Evolutionary conservation across 2,329 filamentous ascomycete species (phyloP).

Genomic region (Ascochyta pisi): DNA sequence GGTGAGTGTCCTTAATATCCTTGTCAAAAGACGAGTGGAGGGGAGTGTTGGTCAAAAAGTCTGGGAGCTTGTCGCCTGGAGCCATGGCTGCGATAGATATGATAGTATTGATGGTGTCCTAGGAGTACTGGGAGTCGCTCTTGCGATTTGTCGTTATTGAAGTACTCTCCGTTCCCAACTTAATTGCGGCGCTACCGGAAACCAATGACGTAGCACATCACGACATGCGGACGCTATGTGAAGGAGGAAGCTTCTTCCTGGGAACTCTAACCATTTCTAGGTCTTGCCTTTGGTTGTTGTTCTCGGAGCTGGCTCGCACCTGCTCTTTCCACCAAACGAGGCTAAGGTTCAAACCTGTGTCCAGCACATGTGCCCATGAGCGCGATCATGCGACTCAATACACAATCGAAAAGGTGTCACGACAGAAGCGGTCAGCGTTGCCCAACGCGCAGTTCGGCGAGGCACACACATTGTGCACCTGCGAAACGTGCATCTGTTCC

Average conservation of each 20-base stretch:
- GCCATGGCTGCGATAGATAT: constrained; percentile 20
- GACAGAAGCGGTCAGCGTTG: constrained; percentile 8
- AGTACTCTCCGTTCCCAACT: constrained; percentile 2
- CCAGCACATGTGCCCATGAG: not conserved
- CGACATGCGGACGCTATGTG: constrained; percentile 1
- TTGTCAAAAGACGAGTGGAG: constrained; percentile 52
- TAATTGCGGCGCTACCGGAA: constrained; percentile 14
- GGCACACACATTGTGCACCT: constrained; percentile 3
- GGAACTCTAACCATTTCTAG: not conserved
- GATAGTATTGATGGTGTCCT: not conserved
- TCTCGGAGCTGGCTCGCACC: not conserved
- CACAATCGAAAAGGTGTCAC: constrained; percentile 4
- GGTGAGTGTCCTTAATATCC: constrained; percentile 61
- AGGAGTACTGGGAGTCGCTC: not conserved
- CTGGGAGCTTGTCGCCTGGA: constrained; percentile 32
- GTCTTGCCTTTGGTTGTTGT: not conserved
- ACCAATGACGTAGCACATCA: constrained; percentile 16
- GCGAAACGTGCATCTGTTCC: not conserved
- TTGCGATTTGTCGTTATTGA: not conserved
- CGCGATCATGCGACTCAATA: constrained; percentile 9
- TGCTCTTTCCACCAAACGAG: not conserved
- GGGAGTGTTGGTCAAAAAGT: constrained; percentile 38
- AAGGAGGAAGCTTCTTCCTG: constrained; percentile 3
- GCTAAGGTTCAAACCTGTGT: not conserved
- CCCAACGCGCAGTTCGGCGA: constrained; percentile 17